Evolutionary conservation across 2,329 filamentous ascomycete species (phyloP).

Genomic region (Nannizziopsis arthrosporioides): DNA sequence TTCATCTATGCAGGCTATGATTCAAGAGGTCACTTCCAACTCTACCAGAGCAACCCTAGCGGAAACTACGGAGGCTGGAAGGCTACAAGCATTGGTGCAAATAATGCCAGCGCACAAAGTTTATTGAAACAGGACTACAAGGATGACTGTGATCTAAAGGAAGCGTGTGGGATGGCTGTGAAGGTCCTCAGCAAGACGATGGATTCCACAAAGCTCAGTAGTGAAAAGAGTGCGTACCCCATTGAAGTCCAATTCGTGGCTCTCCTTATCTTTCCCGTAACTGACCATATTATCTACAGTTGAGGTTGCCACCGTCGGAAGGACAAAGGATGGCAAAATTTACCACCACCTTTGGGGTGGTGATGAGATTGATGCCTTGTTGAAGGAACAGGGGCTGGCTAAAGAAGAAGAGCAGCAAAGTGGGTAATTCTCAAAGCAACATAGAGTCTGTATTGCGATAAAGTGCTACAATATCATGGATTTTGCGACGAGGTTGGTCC

Average conservation of each 20-base stretch:
- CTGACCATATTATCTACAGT: conserved; percentile 45
- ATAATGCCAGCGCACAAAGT: conserved; percentile 95
- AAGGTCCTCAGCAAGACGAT: conserved; percentile 99
- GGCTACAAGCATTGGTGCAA: conserved; percentile 92
- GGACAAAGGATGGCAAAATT: conserved; percentile 88
- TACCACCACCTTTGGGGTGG: conserved; percentile 97
- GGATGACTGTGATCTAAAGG: conserved; percentile 90
- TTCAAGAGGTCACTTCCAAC: conserved; percentile 88
- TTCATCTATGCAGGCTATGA: conserved; percentile 99
- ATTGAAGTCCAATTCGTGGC: background rate
- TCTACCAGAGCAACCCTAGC: conserved; percentile 97
- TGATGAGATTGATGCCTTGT: conserved; percentile 84
- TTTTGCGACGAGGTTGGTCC: background rate
- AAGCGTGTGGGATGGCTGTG: conserved; percentile 92
- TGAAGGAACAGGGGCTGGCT: conserved; percentile 91
- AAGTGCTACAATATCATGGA: conserved; percentile 4
- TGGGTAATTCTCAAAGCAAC: conserved; percentile 25
- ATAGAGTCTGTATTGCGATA: background rate
- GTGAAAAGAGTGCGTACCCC: conserved; percentile 85
- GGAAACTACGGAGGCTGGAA: conserved; percentile 99
- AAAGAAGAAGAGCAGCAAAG: conserved; percentile 63
- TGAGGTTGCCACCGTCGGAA: conserved; percentile 95
- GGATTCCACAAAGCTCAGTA: conserved; percentile 97
- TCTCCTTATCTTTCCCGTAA: background rate
- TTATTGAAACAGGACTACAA: conserved; percentile 99